Conservation (phyloP, 2,329 filamentous ascomycete genomes). For the Claviceps fusiformis region DNA sequence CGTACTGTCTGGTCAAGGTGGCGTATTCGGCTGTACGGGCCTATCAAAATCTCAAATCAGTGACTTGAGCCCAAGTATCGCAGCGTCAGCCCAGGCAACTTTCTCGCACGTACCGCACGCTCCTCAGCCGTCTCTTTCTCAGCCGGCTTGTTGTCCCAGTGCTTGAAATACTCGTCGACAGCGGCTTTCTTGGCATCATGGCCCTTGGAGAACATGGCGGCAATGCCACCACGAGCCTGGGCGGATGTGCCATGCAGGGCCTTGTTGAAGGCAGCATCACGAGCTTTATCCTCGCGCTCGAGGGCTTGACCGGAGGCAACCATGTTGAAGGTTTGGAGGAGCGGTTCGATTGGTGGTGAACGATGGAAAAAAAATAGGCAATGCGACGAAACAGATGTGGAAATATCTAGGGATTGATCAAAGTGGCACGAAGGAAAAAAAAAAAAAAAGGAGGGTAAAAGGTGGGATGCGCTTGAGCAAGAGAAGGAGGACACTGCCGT, state of each 20-base stretch:
- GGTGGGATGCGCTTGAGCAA: neutral
- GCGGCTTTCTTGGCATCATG: constrained; percentile 60
- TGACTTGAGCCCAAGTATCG: neutral
- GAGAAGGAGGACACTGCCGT: neutral
- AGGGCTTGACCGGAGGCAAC: constrained; percentile 34
- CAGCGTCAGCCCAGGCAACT: neutral
- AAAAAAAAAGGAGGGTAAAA: constrained; percentile 2
- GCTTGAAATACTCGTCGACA: constrained; percentile 88
- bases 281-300: constrained; percentile 69
- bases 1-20: constrained; percentile 80
- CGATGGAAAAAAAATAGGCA: neutral
- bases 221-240: constrained; percentile 56
- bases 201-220: constrained; percentile 79
- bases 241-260: constrained; percentile 67
- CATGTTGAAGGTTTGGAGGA: constrained; percentile 24
- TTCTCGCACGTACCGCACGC: constrained; percentile 48
- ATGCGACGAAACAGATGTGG: neutral
- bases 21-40: constrained; percentile 79
- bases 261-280: constrained; percentile 85
- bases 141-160: constrained; percentile 77
- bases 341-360: neutral
- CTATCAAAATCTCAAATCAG: constrained; percentile 27
- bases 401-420: neutral
- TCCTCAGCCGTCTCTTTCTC: constrained; percentile 71
- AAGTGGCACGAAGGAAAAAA: neutral